Base-by-base conservation (phyloP, 345 rosid genomes). In the Fremontodendron californicum region DNA sequence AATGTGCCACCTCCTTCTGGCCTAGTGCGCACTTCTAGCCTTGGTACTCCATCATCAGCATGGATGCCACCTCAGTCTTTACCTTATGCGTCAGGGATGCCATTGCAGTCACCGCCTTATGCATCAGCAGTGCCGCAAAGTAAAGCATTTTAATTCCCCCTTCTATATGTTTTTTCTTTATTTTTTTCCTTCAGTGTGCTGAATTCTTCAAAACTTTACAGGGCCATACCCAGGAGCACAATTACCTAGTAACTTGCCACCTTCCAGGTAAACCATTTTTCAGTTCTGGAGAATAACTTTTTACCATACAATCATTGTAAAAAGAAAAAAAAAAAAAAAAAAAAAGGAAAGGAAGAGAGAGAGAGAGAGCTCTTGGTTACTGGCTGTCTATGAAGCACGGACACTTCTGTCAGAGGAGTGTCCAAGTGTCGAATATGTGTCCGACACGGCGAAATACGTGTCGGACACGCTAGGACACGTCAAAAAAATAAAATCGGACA, bases 101-200 rank as follows among this genome's bases (percentile, higher is more conserved):
- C 88, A 55, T 46, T 87, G 18, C 97, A 85, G 80, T 77, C 74
- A 75, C 78, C 84, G 52, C 18, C 76, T 16, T 80, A 80, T 80
- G 74, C 80, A 55, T 77, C 89, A 75, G 84, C 89, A 68, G 11
- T 88, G 82, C 92, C 90, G 64, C 94, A 87, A 87, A 87, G 99
- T 95, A 88, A 80, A 68, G 9, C 73, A 65, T 9, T 25, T 63
- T 57, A 9, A 37, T 65, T 46, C 42, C 39, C 12, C n/a, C 52
- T 21, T 21, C 15, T 31, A 40, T 70, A 4, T 40, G 27, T 54
- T 46, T n/a, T 29, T 0, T 55, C 29, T 37, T n/a, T 73, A 12
- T 21, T 55, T 69, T 75, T 9, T 5, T 60, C 42, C 68, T 63
- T 31, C 31, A 33, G 5, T 75, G 35, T 78, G 76, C 78, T 78